Evolutionary conservation across 78 protist genomes (phyloP).

Genomic region (Dictyostelium firmibasis): DNA sequence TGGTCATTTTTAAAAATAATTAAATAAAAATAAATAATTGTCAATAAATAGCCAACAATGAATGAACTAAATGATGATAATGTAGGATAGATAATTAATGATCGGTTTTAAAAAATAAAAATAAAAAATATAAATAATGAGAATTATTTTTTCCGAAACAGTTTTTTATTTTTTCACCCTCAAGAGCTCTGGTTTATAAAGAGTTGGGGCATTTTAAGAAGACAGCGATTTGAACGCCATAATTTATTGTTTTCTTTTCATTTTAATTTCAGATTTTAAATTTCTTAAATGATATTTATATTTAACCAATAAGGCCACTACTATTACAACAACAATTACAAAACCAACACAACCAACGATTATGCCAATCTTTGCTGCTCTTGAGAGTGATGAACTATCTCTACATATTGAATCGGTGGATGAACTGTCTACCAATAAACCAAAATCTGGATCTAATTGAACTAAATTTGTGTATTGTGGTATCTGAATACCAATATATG

Average conservation of each 20-base stretch:
- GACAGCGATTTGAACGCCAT: no score
- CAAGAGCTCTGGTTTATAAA: no score
- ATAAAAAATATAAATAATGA: no score
- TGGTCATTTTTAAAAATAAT: no score
- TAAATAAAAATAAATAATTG: no score
- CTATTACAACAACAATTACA: background rate
- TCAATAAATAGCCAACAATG: no score
- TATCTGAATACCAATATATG: background rate
- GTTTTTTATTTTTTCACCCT: no score
- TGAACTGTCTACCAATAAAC: background rate
- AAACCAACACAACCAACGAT: background rate
- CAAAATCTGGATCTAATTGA: background rate
- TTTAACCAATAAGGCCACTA: background rate
- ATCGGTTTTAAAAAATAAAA: no score
- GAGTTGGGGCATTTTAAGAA: no score
- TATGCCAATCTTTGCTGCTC: background rate
- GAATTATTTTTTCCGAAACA: no score
- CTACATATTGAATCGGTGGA: background rate
- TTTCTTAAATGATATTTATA: background rate
- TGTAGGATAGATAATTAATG: no score
- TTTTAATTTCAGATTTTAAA: background rate
- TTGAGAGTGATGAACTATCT: background rate
- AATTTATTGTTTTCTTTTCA: background rate
- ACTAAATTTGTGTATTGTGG: background rate
- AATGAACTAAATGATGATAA: no score